Conservation (phyloP, 768 basidiomycete genomes). For the Multifurca ochricompacta region DNA sequence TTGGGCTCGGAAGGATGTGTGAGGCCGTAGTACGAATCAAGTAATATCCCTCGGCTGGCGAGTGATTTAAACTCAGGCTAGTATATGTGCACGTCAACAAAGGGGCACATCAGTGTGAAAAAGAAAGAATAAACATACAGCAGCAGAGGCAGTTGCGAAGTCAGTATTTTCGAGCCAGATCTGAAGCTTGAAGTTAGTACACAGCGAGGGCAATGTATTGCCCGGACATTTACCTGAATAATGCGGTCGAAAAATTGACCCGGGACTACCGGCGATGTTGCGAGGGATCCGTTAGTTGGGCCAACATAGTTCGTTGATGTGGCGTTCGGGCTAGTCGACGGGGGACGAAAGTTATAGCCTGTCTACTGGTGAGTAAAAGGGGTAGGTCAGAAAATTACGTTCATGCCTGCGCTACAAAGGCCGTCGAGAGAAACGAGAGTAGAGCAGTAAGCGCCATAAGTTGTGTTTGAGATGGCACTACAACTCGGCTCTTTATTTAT, state of each 20-base stretch:
- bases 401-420: not conserved
- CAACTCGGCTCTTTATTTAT: no score
- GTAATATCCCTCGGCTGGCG: constrained; percentile 2
- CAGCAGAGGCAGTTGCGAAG: not conserved
- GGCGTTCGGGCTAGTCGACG: not conserved
- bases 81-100: not conserved
- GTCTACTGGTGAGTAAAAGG: not conserved
- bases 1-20: constrained; percentile 11
- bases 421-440: not conserved
- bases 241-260: constrained; percentile 5
- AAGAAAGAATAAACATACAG: not conserved
- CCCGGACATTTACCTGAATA: not conserved
- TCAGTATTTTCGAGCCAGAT: constrained; percentile 9
- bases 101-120: no score
- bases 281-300: constrained; percentile 1
- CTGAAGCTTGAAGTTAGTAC: not conserved
- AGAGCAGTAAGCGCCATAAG: not conserved
- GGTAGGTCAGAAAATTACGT: no score
- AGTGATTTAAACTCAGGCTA: constrained; percentile 1
- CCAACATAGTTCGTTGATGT: constrained; percentile 8
- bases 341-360: not conserved
- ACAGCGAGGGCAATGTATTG: not conserved
- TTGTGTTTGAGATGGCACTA: no score
- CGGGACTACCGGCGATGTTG: not conserved
- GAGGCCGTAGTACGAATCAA: constrained; percentile 3